phyloP scores from a whole-genome alignment of 257 asterid genomes.

The Ajuga chamaepitys region DNA sequence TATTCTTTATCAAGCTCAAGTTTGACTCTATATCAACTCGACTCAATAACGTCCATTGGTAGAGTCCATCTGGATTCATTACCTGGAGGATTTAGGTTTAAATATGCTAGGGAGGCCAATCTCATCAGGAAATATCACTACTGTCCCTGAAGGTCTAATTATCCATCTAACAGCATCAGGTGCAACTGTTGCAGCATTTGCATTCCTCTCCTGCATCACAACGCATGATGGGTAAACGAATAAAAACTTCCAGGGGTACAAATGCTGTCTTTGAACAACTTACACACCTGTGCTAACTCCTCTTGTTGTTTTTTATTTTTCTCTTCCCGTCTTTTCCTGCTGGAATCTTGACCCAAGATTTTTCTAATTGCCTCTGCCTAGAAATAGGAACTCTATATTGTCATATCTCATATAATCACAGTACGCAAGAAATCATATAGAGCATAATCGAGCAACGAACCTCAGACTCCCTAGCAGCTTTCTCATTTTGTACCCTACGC shows the following conservation, averaged over 20 bases:
- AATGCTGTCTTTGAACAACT: not conserved
- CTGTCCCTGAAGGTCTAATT: slow-evolving; percentile 75
- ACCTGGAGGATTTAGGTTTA: slow-evolving; percentile 65
- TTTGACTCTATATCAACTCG: too few relatives aligned
- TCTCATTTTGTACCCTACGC: slow-evolving; percentile 67
- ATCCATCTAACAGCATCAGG: slow-evolving; percentile 71
- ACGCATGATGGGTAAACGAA: not conserved
- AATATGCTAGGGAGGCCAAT: slow-evolving; percentile 82
- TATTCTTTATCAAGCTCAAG: too few relatives aligned
- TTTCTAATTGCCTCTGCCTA: slow-evolving; percentile 91
- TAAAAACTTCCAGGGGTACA: not conserved
- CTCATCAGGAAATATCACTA: slow-evolving; percentile 71
- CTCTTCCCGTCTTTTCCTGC: slow-evolving; percentile 73
- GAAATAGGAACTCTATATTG: not conserved
- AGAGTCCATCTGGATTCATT: not conserved
- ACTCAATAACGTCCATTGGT: too few relatives aligned
- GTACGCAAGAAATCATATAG: not conserved
- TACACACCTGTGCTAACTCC: slow-evolving; percentile 57
- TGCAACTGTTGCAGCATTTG: slow-evolving; percentile 26
- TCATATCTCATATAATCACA: not conserved
- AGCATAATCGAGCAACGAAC: slow-evolving; percentile 21
- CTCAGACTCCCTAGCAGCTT: slow-evolving; percentile 87
- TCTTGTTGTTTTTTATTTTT: slow-evolving; percentile 55
- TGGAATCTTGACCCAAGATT: slow-evolving; percentile 87
- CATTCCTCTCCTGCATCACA: slow-evolving; percentile 54